Evolutionary conservation across 2,329 filamentous ascomycete species (phyloP), one percentile per base, ranked within the genome.

Genomic region (Pleomassaria siparia): DNA sequence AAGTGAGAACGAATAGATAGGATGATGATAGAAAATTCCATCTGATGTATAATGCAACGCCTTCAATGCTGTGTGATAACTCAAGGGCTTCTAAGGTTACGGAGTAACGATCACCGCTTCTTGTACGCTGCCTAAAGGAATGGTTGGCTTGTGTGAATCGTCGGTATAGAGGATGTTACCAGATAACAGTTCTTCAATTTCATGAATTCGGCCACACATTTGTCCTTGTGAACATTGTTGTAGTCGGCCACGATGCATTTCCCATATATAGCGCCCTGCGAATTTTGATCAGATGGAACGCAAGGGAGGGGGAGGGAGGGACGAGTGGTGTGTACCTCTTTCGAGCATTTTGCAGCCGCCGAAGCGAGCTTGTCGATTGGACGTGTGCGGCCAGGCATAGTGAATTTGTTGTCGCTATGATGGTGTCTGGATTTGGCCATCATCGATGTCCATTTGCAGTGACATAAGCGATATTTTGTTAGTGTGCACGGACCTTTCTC

Each of bases 241-340:
- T 95, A 97, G 66, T 97, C 92, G 30, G 84, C 83, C 42, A 92
- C 81, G 55, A 99, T 85, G 69, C 94, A 99, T 77, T 91, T 91
- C 57, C 92, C 94, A 65, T 97, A 99, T 11, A 82, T 77, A 2
- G 89, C 80, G 43, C 89, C 87, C 92, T 97, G 21, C 18, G 4
- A 20, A 6, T 40, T 49, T 47, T 11, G n/a, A n/a, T n/a, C n/a
- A n/a, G n/a, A n/a, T n/a, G n/a, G n/a, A 26, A 32, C 41, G 13
- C 16, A 40, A 22, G 32, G 26, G 40, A 35, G 7, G 3, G 3
- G 13, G 4, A 28, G 18, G 25, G 24, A 11, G 3, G 15, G n/a
- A 16, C 24, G 30, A 40, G 21, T 25, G 32, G 18, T 15, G 62
- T 70, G 30, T 69, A 87, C 85, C 76, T 89, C 84, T 42, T 75